Percentiles rank a stretch among this genome's conserved stretches.
Evolutionary conservation across 2,329 filamentous ascomycete genomes (phyloP).

Genomic region (Orbilia oligospora): DNA sequence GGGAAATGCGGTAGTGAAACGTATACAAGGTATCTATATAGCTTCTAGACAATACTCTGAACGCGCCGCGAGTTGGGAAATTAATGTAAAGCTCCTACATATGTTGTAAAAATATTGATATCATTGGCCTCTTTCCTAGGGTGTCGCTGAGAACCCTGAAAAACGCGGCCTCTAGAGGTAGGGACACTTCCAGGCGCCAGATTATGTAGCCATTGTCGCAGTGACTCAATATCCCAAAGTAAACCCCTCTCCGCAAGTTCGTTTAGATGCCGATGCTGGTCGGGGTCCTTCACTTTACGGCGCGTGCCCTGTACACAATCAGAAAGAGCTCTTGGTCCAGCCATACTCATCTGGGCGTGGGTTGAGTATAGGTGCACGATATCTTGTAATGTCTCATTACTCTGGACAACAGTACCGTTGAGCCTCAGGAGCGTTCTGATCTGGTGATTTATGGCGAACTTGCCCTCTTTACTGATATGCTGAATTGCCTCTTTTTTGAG

Average conservation of each 20-base stretch:
- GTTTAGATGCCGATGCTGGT: background rate
- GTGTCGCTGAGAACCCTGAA: background rate
- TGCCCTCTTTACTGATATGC: too few relatives aligned
- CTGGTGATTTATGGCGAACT: too few relatives aligned
- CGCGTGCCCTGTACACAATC: background rate
- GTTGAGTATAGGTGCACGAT: conserved; percentile 3
- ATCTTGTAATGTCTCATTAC: background rate
- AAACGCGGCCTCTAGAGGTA: background rate
- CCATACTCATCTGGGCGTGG: background rate
- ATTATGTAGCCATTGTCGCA: background rate
- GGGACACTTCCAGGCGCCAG: background rate
- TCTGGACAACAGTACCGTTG: too few relatives aligned
- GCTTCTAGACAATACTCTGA: too few relatives aligned
- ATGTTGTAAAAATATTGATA: too few relatives aligned
- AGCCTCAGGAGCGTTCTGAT: too few relatives aligned
- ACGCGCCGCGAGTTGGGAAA: too few relatives aligned
- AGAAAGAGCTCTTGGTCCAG: background rate
- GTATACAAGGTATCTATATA: too few relatives aligned
- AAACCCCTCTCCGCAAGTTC: background rate
- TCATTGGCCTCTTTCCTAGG: too few relatives aligned
- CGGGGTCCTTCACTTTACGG: background rate
- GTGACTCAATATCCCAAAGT: conserved; percentile 6
- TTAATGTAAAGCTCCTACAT: too few relatives aligned
- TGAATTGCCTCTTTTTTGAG: too few relatives aligned
- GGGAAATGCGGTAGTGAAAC: too few relatives aligned